phyloP scores from a whole-genome alignment of 192 early-diverging fungal species.

The Backusella tarrabulga region DNA sequence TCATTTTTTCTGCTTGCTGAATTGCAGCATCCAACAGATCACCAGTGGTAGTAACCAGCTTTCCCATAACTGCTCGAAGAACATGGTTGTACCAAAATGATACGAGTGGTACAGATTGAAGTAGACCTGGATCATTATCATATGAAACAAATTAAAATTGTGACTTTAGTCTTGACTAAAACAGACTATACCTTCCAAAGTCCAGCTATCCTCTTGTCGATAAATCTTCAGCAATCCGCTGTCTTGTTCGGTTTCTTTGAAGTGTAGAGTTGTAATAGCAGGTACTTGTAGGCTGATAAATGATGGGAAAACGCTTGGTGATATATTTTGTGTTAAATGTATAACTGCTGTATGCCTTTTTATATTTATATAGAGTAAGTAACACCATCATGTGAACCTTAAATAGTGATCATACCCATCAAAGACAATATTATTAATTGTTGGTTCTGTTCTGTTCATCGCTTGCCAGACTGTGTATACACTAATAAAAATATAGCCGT shows the following conservation, averaged over 20 bases:
- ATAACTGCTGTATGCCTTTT: conserved; percentile 46
- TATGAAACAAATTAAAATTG: conserved; percentile 12
- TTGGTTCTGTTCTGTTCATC: conserved; percentile 33
- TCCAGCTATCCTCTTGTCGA: conserved; percentile 59
- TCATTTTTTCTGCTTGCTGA: conserved; percentile 39
- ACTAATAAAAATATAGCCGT: conserved; percentile 7
- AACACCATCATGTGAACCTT: neutral
- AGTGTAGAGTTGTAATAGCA: conserved; percentile 50
- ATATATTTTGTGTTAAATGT: conserved; percentile 47
- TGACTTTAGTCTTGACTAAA: neutral
- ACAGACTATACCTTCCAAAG: conserved; percentile 42
- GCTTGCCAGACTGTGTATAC: conserved; percentile 39
- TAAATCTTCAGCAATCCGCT: conserved; percentile 49
- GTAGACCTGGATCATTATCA: conserved; percentile 31
- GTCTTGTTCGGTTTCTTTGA: conserved; percentile 44
- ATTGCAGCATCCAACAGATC: conserved; percentile 51
- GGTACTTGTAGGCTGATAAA: conserved; percentile 50
- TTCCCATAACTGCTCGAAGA: conserved; percentile 45
- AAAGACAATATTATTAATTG: conserved; percentile 35
- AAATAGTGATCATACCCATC: conserved; percentile 26
- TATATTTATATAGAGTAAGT: conserved; percentile 7
- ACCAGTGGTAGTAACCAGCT: conserved; percentile 46
- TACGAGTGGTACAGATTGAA: conserved; percentile 52
- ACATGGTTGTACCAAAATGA: conserved; percentile 62
- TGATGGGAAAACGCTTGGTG: conserved; percentile 49